Base-by-base conservation (phyloP, 2,329 filamentous ascomycete genomes). In the Dactylellina leptospora region DNA sequence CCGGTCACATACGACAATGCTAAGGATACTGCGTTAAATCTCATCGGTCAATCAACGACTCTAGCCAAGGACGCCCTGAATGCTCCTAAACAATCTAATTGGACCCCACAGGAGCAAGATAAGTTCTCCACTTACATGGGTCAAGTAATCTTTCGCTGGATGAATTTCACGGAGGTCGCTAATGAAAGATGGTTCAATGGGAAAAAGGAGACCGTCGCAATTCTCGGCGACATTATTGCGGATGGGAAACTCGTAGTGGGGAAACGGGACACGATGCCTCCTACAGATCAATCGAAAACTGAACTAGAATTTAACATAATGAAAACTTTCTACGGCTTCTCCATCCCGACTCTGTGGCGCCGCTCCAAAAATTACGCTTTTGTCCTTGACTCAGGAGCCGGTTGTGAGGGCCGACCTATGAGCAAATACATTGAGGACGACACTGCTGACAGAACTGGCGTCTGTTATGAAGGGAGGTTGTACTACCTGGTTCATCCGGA, bases 341-440 rank as follows among this genome's bases (percentile, higher is more conserved):
- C 77, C 47, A 79, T 81, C 59, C 79, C 80, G 5, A 58, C 66
- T 11, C 42, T 78, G 2, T 81, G 79, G 80, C 62, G 66, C 10
- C 53, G 51, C 27, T 77, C 78, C 3, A 69, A 73, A 2, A 72
- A 66, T 6, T 74, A 75, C 20, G 75, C 77, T 10, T 81, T 81
- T 45, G 59, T 81, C 42, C 54, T 80, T 40, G 78, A 80, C 75
- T 77, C 78, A n/a, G 79, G 78, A 33, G 51, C 51, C 23, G 68
- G 42, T 42, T 80, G 79, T 73, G 63, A 66, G 51, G 51, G 63
- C 45, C 66, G 76, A 20, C 76, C 77, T 1, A 25, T 75, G 5
- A 30, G 10, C 64, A 48, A 76, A 33, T 78, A 78, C 70, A 48
- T 79, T 28, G 54, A 45, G n/a, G 68, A 75, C 48, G 64, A 75